Evolutionary conservation across 805 yeast species (phyloP), one percentile per base, ranked within the genome.

Genomic region (Saccharomycopsis malanga): DNA sequence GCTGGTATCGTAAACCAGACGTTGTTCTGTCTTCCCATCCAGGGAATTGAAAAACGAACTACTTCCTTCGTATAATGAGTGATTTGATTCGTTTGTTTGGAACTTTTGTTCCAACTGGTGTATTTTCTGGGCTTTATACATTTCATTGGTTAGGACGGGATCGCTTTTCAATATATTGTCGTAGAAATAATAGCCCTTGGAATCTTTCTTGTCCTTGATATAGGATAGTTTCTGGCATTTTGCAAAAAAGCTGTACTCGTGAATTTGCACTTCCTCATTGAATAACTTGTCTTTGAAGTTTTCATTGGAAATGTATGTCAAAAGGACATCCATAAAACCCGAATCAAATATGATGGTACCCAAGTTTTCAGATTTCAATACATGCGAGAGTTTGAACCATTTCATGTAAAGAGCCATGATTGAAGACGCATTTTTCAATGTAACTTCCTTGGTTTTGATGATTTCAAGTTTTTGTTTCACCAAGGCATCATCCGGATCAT

Each of bases 361-460:
- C 12, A 91, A 65, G 56, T 81, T 85, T 60, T 87, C 94, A 60
- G 73, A 81, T 61, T 91, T 89, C 53, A 89, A 61, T 2, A 87
- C 67, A 60, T 93, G 96, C 39, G 78, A 82, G 7, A 73, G 61
- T 58, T 84, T 85, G 60, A 86, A 82, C 96, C 97, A 89, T 56
- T 73, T 74, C 29, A 82, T 59, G 18, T 93, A 58, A 18, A 76
- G 56, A 9, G 66, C 55, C 1, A 87, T 46, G 1, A 79, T 71
- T 1, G 76, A 74, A 0, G 82, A 68, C 2, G 81, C 66, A 3
- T 81, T 74, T 54, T 80, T 83, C 44, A 82, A 57, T 1, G 81
- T 67, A 2, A 77, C 64, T 55, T 84, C 91, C 53, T 81, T 82
- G n/a, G 76, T 67, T 52, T 82, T 71, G 4, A 69, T 52, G 2